Conservation (phyloP, 1,284 basidiomycete genomes). For the Vanrija sp. region DNA sequence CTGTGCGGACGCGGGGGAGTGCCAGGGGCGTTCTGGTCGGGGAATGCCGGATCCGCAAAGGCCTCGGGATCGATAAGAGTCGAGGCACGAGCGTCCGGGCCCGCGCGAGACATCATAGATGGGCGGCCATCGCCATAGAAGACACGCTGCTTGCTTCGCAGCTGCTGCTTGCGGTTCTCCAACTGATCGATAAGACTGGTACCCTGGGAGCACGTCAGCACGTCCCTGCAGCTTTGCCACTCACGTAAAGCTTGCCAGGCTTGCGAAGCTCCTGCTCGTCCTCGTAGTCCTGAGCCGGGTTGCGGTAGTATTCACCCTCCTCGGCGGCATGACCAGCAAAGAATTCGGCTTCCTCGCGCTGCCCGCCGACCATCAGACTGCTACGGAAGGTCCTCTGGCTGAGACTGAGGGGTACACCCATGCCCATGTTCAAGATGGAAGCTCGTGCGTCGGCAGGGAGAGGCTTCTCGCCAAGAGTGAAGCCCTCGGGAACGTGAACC, state of each 20-base stretch:
- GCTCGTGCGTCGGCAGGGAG: slow-evolving; percentile 40
- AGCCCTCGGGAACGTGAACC: slow-evolving; percentile 37
- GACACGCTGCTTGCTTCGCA: slow-evolving; percentile 38
- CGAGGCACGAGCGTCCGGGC: slow-evolving; percentile 4
- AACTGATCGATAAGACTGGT: slow-evolving; percentile 48
- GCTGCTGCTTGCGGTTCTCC: slow-evolving; percentile 40
- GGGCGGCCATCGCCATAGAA: slow-evolving; percentile 48
- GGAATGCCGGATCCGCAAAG: not conserved
- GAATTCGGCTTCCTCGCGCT: slow-evolving; percentile 22
- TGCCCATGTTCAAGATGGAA: slow-evolving; percentile 26
- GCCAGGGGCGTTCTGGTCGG: not conserved
- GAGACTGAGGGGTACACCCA: slow-evolving; percentile 29
- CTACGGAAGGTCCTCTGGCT: slow-evolving; percentile 41
- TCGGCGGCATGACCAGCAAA: slow-evolving; percentile 10
- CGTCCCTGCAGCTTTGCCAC: slow-evolving; percentile 5
- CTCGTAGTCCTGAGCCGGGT: slow-evolving; percentile 23
- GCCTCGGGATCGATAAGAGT: slow-evolving; percentile 12
- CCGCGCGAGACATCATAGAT: slow-evolving; percentile 43
- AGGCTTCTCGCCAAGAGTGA: slow-evolving; percentile 41
- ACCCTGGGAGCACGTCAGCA: slow-evolving; percentile 21
- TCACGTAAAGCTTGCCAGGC: slow-evolving; percentile 40
- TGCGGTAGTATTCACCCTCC: slow-evolving; percentile 12
- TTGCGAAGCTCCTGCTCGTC: slow-evolving; percentile 19
- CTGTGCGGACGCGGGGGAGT: no score
- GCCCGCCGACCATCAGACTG: slow-evolving; percentile 34